These are phyloP conservation scores for Rhodamnia argentea DNA, from an alignment of 345 rosid species.

Conservation along the genomic window DNA sequence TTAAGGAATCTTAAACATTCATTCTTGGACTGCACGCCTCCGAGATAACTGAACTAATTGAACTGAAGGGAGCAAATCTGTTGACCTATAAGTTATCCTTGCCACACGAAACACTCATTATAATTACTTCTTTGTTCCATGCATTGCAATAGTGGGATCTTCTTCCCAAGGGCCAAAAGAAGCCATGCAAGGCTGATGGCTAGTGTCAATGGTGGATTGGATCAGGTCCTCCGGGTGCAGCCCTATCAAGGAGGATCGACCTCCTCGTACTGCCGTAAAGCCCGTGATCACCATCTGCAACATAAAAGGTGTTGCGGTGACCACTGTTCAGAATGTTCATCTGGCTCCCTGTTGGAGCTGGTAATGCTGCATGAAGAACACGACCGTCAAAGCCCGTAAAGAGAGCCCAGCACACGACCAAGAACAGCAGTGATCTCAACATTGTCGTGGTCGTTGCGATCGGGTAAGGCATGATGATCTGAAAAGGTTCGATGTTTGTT, in stretches of 20 bases:
- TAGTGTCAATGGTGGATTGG: constrained; percentile 11
- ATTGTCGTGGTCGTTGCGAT: not conserved
- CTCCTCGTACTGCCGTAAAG: not conserved
- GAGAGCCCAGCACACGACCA: constrained; percentile 6
- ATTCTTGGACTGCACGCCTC: not conserved
- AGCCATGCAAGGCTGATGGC: not conserved
- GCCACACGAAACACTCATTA: not conserved
- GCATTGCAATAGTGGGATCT: not conserved
- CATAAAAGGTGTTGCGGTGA: not conserved
- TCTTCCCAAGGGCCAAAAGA: not conserved
- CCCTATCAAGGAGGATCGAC: not conserved
- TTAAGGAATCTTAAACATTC: not conserved
- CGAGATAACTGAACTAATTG: not conserved
- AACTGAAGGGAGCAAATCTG: not conserved
- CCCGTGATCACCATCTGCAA: not conserved
- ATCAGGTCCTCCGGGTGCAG: constrained; percentile 21
- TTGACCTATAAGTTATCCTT: not conserved
- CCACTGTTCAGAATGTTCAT: not conserved
- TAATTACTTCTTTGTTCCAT: not conserved
- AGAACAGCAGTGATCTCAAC: not conserved
- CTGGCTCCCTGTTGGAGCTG: not conserved
- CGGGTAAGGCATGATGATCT: not conserved
- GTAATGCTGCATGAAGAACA: not conserved
- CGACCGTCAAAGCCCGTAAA: not conserved
- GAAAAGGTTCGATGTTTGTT: not conserved